Conservation (phyloP, 768 basidiomycete genomes). For the Wakefieldia striispora region DNA sequence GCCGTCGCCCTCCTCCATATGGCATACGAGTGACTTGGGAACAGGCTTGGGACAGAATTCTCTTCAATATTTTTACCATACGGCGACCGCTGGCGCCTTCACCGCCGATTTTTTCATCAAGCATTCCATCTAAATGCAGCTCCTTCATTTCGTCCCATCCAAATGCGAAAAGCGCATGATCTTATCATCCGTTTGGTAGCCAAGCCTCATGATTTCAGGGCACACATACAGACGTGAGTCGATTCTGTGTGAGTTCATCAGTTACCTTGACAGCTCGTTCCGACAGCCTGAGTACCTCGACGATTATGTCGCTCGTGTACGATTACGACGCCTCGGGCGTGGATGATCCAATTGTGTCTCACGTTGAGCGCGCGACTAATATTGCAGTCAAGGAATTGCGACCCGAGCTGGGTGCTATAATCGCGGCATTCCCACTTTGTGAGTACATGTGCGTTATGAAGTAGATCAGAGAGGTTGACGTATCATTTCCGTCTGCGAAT, state of each 20-base stretch:
- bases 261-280: background rate
- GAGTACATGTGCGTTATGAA: background rate
- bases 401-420: slow-evolving; percentile 15
- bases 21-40: background rate
- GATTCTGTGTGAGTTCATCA: background rate
- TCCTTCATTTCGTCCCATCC: slow-evolving; percentile 31
- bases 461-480: background rate
- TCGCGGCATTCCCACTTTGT: slow-evolving; percentile 19
- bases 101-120: slow-evolving; percentile 33
- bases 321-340: slow-evolving; percentile 16
- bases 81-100: slow-evolving; percentile 28
- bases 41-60: slow-evolving; percentile 26
- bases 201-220: slow-evolving; percentile 20
- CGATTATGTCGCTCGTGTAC: slow-evolving; percentile 25
- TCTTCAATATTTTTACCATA: slow-evolving; percentile 25
- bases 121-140: slow-evolving; percentile 31
- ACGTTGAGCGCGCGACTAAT: slow-evolving; percentile 11
- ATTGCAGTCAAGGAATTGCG: slow-evolving; percentile 13
- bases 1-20: background rate
- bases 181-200: slow-evolving; percentile 27
- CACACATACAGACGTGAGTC: slow-evolving; percentile 24
- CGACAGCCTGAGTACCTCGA: slow-evolving; percentile 19
- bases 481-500: background rate
- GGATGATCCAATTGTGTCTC: slow-evolving; percentile 21
- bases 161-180: slow-evolving; percentile 31